These are phyloP conservation scores for Xylaria palmicola DNA, from an alignment of 495 filamentous ascomycete species.

Conservation along the genomic window DNA sequence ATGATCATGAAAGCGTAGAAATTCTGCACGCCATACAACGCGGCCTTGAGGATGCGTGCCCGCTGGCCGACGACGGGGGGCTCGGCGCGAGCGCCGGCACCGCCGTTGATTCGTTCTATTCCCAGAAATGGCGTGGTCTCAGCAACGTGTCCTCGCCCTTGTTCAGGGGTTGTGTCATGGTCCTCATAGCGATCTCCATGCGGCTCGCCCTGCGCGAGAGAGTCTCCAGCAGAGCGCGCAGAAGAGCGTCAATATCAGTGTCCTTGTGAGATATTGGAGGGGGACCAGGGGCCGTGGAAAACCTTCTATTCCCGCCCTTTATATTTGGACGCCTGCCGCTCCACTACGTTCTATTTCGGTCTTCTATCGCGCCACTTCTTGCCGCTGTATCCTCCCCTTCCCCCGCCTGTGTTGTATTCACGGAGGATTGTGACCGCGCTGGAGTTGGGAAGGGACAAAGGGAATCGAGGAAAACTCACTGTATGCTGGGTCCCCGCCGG, in stretches of 20 bases:
- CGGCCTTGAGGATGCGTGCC: constrained; percentile 73
- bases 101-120: constrained; percentile 51
- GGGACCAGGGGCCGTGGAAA: not conserved
- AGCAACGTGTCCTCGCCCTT: constrained; percentile 55
- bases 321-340: not conserved
- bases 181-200: constrained; percentile 19
- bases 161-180: constrained; percentile 20
- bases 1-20: constrained; percentile 99
- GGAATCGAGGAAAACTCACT: constrained; percentile 49
- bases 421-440: not conserved
- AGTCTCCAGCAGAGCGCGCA: constrained; percentile 3
- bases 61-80: constrained; percentile 58
- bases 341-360: not conserved
- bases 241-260: constrained; percentile 15
- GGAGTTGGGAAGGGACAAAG: constrained; percentile 6
- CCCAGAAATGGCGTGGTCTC: constrained; percentile 53
- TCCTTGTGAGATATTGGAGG: not conserved
- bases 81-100: constrained; percentile 1
- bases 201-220: not conserved
- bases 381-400: not conserved
- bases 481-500: constrained; percentile 49
- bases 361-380: not conserved
- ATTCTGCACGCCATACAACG: constrained; percentile 88
- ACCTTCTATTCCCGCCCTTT: not conserved
- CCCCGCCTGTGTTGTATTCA: not conserved